phyloP scores from a whole-genome alignment of 2,329 filamentous ascomycete genomes.

The Thielaviopsis punctulata region DNA sequence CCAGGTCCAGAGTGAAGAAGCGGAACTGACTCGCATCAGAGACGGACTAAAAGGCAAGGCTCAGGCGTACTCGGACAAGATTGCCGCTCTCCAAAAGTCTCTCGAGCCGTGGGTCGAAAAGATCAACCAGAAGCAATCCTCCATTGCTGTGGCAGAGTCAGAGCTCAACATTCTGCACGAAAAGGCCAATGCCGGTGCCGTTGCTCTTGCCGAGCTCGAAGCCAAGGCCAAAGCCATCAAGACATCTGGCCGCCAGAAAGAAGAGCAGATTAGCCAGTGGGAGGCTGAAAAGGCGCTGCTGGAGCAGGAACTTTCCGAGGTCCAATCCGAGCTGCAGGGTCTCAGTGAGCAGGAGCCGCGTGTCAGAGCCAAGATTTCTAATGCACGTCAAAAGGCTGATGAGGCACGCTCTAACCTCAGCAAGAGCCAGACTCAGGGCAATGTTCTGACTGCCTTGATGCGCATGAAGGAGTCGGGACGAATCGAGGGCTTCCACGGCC shows the following conservation, averaged over 20 bases:
- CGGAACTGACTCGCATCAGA: constrained; percentile 65
- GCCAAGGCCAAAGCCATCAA: constrained; percentile 60
- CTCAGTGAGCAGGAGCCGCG: constrained; percentile 64
- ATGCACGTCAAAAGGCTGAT: constrained; percentile 83
- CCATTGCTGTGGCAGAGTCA: constrained; percentile 85
- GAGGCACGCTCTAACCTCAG: constrained; percentile 84
- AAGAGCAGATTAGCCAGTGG: constrained; percentile 57
- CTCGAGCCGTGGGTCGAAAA: constrained; percentile 94
- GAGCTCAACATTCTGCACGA: constrained; percentile 84
- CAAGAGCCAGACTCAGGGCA: constrained; percentile 80
- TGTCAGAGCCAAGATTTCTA: constrained; percentile 69
- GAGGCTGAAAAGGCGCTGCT: constrained; percentile 54
- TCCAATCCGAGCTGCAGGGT: constrained; percentile 55
- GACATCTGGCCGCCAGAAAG: constrained; percentile 52
- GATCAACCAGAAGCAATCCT: constrained; percentile 89
- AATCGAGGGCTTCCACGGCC: constrained; percentile 92
- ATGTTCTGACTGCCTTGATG: constrained; percentile 82
- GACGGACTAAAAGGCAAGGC: constrained; percentile 90
- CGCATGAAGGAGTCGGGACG: constrained; percentile 88
- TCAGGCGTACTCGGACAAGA: constrained; percentile 82
- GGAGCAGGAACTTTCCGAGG: constrained; percentile 55
- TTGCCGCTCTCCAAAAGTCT: constrained; percentile 79
- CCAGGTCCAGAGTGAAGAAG: constrained; percentile 61
- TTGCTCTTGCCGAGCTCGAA: constrained; percentile 68
- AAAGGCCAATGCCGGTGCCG: constrained; percentile 71